phyloP scores from a whole-genome alignment of 2,329 filamentous ascomycete species.

The Fusarium tjaetaba region DNA sequence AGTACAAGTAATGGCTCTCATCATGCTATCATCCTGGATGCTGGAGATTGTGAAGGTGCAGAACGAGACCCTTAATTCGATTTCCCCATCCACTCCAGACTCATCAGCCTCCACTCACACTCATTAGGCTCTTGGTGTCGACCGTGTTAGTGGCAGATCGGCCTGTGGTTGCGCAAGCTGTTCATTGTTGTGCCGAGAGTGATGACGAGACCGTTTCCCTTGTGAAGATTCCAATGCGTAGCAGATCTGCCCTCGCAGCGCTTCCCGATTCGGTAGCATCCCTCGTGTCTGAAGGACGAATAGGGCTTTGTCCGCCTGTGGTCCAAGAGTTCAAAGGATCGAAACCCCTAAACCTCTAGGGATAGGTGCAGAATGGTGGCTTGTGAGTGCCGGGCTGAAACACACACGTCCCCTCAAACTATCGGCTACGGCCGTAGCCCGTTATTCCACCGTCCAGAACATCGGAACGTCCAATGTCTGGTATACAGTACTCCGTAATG shows the following conservation, averaged over 20 bases:
- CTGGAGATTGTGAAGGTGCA: constrained; percentile 35
- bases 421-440: constrained; percentile 13
- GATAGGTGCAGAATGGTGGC: constrained; percentile 11
- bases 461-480: constrained; percentile 18
- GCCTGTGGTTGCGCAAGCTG: constrained; percentile 31
- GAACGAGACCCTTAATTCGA: constrained; percentile 36
- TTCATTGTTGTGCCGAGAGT: constrained; percentile 8
- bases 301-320: constrained; percentile 14
- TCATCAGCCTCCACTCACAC: constrained; percentile 33
- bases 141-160: constrained; percentile 35
- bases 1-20: neutral
- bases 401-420: constrained; percentile 19
- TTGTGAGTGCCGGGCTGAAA: constrained; percentile 38
- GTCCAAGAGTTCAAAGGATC: neutral
- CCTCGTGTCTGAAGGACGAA: constrained; percentile 15
- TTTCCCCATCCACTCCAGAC: constrained; percentile 34
- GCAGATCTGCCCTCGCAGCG: constrained; percentile 16
- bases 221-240: constrained; percentile 7
- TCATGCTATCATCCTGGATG: constrained; percentile 27
- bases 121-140: constrained; percentile 6
- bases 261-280: constrained; percentile 25
- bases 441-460: neutral
- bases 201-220: constrained; percentile 14
- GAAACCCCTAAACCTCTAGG: constrained; percentile 2
- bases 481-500: neutral